Conservation (phyloP, 768 basidiomycete genomes). For the Rhizopogon rudus region DNA sequence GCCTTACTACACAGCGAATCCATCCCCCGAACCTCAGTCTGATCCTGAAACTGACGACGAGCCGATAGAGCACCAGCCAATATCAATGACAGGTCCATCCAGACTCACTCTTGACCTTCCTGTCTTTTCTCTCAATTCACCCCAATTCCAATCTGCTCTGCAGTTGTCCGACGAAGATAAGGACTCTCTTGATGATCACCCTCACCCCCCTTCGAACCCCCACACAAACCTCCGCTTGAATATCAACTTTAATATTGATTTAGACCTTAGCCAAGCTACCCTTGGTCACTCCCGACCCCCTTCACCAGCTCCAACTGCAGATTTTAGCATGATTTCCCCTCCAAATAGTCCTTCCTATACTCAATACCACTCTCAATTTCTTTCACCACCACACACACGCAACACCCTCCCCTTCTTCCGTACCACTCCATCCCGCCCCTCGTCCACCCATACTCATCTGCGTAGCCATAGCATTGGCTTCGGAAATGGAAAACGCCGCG, state of each 20-base stretch:
- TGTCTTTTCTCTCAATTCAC: background rate
- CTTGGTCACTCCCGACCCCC: constrained; percentile 26
- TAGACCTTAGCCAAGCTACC: constrained; percentile 4
- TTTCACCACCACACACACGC: constrained; percentile 16
- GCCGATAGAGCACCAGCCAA: background rate
- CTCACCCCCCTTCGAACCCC: constrained; percentile 20
- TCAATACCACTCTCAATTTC: constrained; percentile 27
- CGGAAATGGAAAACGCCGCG: constrained; percentile 18
- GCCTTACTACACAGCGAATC: constrained; percentile 28
- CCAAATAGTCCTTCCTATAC: constrained; percentile 31
- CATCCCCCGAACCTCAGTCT: constrained; percentile 24
- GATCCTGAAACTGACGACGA: background rate
- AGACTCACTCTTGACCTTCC: background rate
- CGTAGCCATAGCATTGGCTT: constrained; percentile 15
- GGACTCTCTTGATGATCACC: constrained; percentile 20
- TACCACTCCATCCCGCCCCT: constrained; percentile 14
- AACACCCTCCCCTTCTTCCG: constrained; percentile 28
- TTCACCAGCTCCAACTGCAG: constrained; percentile 40
- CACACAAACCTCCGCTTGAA: constrained; percentile 22
- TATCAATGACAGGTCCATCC: background rate
- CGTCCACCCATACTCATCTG: background rate
- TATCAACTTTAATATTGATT: constrained; percentile 3
- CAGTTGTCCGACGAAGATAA: constrained; percentile 1
- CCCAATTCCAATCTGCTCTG: background rate
- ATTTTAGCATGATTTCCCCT: constrained; percentile 43